These are phyloP conservation scores for peach (Prunus persica) DNA, from an alignment of 306 rosid genomes.

Conservation along the genomic window DNA sequence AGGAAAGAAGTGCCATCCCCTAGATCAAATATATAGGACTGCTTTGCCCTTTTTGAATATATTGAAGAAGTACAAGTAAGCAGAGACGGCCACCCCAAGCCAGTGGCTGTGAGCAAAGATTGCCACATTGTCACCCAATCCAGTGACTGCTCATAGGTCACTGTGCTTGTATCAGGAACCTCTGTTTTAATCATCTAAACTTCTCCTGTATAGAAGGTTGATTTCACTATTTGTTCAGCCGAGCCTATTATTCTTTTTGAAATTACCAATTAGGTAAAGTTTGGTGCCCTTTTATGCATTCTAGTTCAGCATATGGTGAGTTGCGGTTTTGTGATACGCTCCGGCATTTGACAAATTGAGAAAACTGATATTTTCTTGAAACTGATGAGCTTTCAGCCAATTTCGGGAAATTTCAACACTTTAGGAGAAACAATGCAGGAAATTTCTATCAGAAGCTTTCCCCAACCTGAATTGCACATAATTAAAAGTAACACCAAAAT, in stretches of 20 bases:
- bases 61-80: background rate
- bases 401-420: slow-evolving; percentile 1
- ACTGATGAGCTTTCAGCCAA: background rate
- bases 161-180: background rate
- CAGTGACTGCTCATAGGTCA: slow-evolving; percentile 6
- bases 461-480: background rate
- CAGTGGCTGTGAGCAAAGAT: background rate
- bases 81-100: background rate
- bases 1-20: background rate
- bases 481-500: background rate
- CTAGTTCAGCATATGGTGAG: background rate
- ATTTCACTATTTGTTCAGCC: background rate
- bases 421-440: background rate
- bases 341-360: background rate
- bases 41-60: background rate
- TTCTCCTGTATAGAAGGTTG: background rate
- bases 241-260: background rate
- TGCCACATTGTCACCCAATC: background rate
- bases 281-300: background rate
- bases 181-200: background rate
- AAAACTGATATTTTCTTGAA: background rate
- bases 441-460: background rate
- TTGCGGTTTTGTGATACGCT: background rate
- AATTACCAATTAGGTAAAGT: background rate
- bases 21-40: background rate